Conservation (phyloP, 495 filamentous ascomycete genomes). For the Penicillium parvum region DNA sequence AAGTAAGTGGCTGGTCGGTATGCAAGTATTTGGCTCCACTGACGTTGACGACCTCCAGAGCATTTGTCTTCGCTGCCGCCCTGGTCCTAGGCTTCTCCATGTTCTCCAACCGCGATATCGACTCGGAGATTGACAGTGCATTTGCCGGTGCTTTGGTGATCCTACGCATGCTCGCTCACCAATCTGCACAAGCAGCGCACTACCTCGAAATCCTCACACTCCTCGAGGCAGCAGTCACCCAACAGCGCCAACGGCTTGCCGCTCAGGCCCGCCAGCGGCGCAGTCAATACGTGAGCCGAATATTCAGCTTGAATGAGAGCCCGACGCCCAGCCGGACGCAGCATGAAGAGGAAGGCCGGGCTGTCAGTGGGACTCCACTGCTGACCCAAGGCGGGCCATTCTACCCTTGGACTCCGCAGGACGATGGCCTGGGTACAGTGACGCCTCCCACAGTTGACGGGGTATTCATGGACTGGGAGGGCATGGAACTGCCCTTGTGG, state of each 20-base stretch:
- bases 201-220: slow-evolving; percentile 34
- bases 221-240: slow-evolving; percentile 28
- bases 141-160: slow-evolving; percentile 30
- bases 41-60: slow-evolving; percentile 21
- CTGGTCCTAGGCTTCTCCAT: slow-evolving; percentile 42
- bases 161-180: slow-evolving; percentile 28
- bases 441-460: slow-evolving; percentile 18
- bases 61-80: slow-evolving; percentile 39
- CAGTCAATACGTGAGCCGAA: slow-evolving; percentile 35
- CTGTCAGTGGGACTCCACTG: slow-evolving; percentile 4
- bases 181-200: slow-evolving; percentile 39
- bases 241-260: slow-evolving; percentile 30
- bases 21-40: not conserved
- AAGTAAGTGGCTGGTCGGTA: slow-evolving; percentile 18
- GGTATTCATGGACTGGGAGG: slow-evolving; percentile 26
- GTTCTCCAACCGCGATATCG: slow-evolving; percentile 33
- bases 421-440: slow-evolving; percentile 12
- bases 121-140: slow-evolving; percentile 28
- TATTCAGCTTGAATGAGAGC: slow-evolving; percentile 30
- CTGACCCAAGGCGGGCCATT: slow-evolving; percentile 4
- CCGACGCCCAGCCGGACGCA: slow-evolving; percentile 8
- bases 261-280: slow-evolving; percentile 27
- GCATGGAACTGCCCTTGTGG: slow-evolving; percentile 34
- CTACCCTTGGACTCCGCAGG: slow-evolving; percentile 19
- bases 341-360: slow-evolving; percentile 4